Conservation (phyloP, 306 rosid species). For the Vachellia collinsii region DNA sequence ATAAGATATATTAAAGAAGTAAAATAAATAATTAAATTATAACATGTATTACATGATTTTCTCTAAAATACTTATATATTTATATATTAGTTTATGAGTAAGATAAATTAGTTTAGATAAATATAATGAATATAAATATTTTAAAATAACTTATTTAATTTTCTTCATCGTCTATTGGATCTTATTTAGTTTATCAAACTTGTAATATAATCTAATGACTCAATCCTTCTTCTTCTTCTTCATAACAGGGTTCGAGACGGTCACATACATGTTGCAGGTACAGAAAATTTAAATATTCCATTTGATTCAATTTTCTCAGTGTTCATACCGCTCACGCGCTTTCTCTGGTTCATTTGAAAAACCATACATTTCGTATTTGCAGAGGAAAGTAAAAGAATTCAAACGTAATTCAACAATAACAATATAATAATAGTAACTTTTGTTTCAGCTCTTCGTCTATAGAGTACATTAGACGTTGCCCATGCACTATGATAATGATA, state of each 20-base stretch:
- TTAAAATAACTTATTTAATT: too few relatives aligned
- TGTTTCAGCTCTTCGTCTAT: background rate
- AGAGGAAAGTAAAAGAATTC: background rate
- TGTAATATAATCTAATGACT: conserved; percentile 32
- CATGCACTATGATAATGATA: background rate
- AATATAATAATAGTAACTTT: background rate
- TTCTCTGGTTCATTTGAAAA: background rate
- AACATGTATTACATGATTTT: too few relatives aligned
- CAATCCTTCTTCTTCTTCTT: conserved; percentile 24
- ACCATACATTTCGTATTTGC: background rate
- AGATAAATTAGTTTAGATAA: too few relatives aligned
- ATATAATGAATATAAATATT: too few relatives aligned
- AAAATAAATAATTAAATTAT: too few relatives aligned
- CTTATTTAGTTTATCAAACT: too few relatives aligned
- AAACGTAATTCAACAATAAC: background rate
- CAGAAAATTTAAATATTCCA: conserved; percentile 1
- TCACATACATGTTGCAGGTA: conserved; percentile 98
- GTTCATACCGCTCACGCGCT: background rate
- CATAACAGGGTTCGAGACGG: conserved; percentile 88
- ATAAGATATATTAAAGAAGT: too few relatives aligned
- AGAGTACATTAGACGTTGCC: background rate
- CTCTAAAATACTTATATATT: too few relatives aligned
- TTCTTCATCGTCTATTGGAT: too few relatives aligned
- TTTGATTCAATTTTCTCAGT: background rate
- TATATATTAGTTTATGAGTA: too few relatives aligned